Evolutionary conservation across 1,284 basidiomycete species (phyloP).

Genomic region (Somion occarium): DNA sequence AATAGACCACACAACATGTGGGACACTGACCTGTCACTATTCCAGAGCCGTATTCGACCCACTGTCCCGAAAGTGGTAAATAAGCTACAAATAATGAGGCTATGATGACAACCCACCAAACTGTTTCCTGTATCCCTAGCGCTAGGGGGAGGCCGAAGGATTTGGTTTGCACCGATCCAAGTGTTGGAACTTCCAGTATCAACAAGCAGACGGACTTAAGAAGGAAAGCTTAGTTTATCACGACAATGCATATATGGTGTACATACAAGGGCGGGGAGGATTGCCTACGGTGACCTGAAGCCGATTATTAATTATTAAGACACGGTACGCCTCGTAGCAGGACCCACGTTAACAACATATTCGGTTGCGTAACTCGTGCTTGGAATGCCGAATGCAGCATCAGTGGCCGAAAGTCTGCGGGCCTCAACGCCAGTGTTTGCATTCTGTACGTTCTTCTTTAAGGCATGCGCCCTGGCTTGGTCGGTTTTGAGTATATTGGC

Average conservation of each 20-base stretch:
- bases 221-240: neutral
- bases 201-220: neutral
- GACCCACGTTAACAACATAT: constrained; percentile 13
- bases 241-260: neutral
- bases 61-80: constrained; percentile 2
- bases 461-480: constrained; percentile 6
- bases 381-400: constrained; percentile 9
- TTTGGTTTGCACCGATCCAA: constrained; percentile 45
- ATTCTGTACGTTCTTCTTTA: constrained; percentile 1
- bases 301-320: neutral
- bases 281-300: constrained; percentile 10
- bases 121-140: constrained; percentile 20
- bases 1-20: neutral
- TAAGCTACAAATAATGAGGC: neutral
- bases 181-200: constrained; percentile 39
- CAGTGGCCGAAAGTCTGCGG: neutral
- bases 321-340: neutral
- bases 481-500: constrained; percentile 7
- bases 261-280: constrained; percentile 10
- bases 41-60: constrained; percentile 44
- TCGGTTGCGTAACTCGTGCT: constrained; percentile 8
- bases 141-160: constrained; percentile 37
- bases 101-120: neutral
- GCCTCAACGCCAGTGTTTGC: neutral
- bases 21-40: constrained; percentile 35